Conservation (phyloP, 495 filamentous ascomycete genomes). For the Margaritispora aquatica region DNA sequence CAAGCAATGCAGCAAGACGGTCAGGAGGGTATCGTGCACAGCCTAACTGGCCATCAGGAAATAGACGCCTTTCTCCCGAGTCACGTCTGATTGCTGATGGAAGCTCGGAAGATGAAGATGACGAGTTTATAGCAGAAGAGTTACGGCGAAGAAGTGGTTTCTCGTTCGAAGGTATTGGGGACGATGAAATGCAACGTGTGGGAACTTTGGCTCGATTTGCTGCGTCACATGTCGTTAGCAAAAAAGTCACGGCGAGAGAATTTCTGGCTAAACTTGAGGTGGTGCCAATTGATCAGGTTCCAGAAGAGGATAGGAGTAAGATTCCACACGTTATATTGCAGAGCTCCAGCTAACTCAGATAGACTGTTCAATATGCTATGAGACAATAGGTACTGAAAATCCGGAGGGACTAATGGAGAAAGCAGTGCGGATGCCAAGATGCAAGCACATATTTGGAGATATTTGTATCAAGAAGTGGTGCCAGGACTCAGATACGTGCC, state of each 20-base stretch:
- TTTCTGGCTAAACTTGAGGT: constrained; percentile 39
- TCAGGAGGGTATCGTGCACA: background rate
- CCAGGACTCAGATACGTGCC: constrained; percentile 50
- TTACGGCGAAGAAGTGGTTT: constrained; percentile 1
- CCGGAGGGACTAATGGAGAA: constrained; percentile 45
- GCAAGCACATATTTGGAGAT: constrained; percentile 53
- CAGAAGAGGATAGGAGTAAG: constrained; percentile 43
- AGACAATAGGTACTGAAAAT: constrained; percentile 43
- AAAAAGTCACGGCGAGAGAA: constrained; percentile 39
- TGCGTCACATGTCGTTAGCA: constrained; percentile 31
- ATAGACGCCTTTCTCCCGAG: background rate
- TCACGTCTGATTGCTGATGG: background rate
- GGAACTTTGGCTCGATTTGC: constrained; percentile 30
- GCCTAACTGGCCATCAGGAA: background rate
- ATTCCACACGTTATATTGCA: background rate
- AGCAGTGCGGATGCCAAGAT: constrained; percentile 46
- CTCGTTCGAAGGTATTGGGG: constrained; percentile 1
- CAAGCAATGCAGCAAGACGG: background rate
- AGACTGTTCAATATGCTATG: constrained; percentile 55
- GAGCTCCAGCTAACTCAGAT: constrained; percentile 2
- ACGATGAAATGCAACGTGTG: constrained; percentile 14
- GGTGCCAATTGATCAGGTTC: constrained; percentile 34
- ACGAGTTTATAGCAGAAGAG: background rate
- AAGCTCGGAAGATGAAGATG: constrained; percentile 20
- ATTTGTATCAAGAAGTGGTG: constrained; percentile 58